phyloP scores from a whole-genome alignment of 2,329 filamentous ascomycete species.

The Paracoccidioides lutzii region DNA sequence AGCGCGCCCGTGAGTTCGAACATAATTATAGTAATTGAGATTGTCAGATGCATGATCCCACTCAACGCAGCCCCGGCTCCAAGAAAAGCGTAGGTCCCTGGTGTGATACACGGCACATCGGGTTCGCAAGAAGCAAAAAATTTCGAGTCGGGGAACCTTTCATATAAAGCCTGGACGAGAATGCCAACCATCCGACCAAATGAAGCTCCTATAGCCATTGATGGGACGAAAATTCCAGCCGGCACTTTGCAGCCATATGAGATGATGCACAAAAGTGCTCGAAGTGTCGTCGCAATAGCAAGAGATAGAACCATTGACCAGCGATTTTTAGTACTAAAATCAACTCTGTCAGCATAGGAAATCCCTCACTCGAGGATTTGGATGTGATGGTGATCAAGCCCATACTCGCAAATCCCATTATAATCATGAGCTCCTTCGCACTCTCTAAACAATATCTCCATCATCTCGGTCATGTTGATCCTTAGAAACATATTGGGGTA shows the following conservation, averaged over 20 bases:
- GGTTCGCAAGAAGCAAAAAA: constrained; percentile 86
- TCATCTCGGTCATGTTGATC: constrained; percentile 98
- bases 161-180: constrained; percentile 76
- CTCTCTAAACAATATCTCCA: constrained; percentile 93
- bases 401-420: constrained; percentile 71
- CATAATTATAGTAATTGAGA: constrained; percentile 98
- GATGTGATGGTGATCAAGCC: constrained; percentile 3
- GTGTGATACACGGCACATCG: constrained; percentile 90
- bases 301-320: constrained; percentile 69
- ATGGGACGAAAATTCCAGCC: constrained; percentile 93
- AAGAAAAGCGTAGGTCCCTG: constrained; percentile 90
- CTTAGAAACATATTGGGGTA: constrained; percentile 91
- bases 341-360: constrained; percentile 12
- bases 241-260: constrained; percentile 98
- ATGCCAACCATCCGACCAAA: constrained; percentile 94
- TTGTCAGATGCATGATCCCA: constrained; percentile 96
- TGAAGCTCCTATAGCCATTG: constrained; percentile 90
- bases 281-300: constrained; percentile 63
- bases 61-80: constrained; percentile 83
- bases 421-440: constrained; percentile 85
- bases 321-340: constrained; percentile 46
- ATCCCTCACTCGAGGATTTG: not conserved
- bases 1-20: constrained; percentile 95
- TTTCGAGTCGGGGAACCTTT: constrained; percentile 64
- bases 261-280: constrained; percentile 77